Base-by-base conservation (phyloP, 371 early-diverging fungal genomes). In the Haplosporangium sp. region DNA sequence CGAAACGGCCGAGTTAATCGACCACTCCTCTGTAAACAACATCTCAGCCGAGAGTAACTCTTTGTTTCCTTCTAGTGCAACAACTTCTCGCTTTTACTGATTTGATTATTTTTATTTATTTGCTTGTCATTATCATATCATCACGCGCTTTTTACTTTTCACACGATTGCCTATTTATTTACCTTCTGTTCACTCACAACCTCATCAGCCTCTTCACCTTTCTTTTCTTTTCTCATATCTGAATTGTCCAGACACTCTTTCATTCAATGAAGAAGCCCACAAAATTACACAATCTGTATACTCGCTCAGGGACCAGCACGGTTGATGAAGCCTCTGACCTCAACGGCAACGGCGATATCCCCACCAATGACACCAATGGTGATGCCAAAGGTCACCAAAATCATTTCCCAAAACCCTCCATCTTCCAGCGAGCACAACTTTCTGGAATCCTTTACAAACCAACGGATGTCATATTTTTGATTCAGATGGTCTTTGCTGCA, bases 351-450 rank as follows among this genome's bases (percentile, higher is more conserved):
- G 52, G 52, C n/a, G 52, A n/a, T 17, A 15, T n/a, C n/a, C 3
- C 19, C 20, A n/a, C 19, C 15, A 17, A 27, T 27, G 27, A 15
- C 20, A 7, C 17, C 4, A 52, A 52, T 52, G 52, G 52, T 17
- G 19, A 20, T 15, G 52, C 20, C 52, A 52, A 52, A 6, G 19
- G 52, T 6, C 17, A 1, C 19, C 50, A 35, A n/a, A 17, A 50
- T 3, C 38, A n/a, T 17, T 57, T 57, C 38, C 58, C 58, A 37
- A 34, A 35, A 15, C 76, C 76, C 4, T 76, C 76, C 19, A 42
- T 77, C 59, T 60, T 65, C 3, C 72, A 72, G 40, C 65, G 72
- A 11, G 60, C 64, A 4, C 57, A 53, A 20, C 62, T 77, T 13
- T 42, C 44, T 0, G 77, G 77, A 5, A 62, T 77, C 58, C 64